These are phyloP conservation scores for Heterobasidion occidentale DNA, from an alignment of 1,284 basidiomycete genomes.

Conservation along the genomic window DNA sequence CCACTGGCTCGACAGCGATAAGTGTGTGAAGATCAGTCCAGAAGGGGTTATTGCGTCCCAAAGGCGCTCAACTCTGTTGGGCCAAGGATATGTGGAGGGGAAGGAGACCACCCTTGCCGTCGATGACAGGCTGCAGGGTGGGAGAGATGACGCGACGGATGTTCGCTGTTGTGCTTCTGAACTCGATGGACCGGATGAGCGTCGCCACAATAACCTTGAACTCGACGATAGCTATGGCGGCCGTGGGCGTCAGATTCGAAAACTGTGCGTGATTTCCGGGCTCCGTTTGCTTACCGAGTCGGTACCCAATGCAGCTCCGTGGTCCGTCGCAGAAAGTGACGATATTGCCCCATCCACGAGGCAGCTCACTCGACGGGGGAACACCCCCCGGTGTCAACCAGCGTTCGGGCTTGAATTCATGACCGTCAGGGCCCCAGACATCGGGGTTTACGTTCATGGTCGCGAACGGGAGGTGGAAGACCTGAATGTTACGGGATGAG, in stretches of 20 bases:
- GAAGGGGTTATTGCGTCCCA: too few relatives aligned
- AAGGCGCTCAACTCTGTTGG: not conserved
- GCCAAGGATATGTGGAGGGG: not conserved
- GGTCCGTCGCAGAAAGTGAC: constrained; percentile 13
- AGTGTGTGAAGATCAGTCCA: too few relatives aligned
- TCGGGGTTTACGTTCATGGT: constrained; percentile 14
- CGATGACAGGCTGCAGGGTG: constrained; percentile 28
- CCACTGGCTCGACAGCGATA: too few relatives aligned
- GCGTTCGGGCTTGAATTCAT: constrained; percentile 16
- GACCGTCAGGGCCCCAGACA: constrained; percentile 20
- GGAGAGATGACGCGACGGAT: constrained; percentile 25
- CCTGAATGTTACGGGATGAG: constrained; percentile 3
- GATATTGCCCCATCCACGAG: constrained; percentile 10
- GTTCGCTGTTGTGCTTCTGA: constrained; percentile 24
- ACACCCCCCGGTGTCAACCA: constrained; percentile 6
- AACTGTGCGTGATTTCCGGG: not conserved
- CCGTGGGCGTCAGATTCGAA: not conserved
- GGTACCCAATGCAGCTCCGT: constrained; percentile 9
- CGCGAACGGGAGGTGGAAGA: constrained; percentile 15
- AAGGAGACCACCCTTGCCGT: constrained; percentile 19
- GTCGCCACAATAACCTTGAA: constrained; percentile 31
- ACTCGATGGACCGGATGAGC: constrained; percentile 27
- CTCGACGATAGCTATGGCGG: constrained; percentile 25
- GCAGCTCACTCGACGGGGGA: not conserved
- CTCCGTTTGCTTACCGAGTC: constrained; percentile 5